Percentiles rank a stretch among this genome's conserved stretches.
Evolutionary conservation across 768 basidiomycete genomes (phyloP).

Genomic region (Tephrocybe sp.): DNA sequence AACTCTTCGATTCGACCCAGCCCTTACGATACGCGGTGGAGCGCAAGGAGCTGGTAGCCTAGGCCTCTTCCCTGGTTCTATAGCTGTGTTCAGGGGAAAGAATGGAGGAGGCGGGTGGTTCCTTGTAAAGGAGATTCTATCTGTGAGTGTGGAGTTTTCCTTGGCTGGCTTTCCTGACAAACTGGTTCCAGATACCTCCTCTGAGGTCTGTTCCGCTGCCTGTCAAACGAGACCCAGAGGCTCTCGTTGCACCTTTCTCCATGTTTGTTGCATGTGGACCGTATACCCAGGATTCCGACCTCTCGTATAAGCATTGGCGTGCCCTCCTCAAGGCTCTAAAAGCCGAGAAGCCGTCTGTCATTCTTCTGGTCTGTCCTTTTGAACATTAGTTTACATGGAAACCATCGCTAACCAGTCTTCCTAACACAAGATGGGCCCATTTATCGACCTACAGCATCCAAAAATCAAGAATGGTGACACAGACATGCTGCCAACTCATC

Average conservation of each 20-base stretch:
- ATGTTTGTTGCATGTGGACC: conserved; percentile 83
- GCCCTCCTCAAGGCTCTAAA: conserved; percentile 62
- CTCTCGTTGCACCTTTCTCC: conserved; percentile 49
- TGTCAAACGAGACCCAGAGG: conserved; percentile 34
- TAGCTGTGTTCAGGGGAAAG: conserved; percentile 81
- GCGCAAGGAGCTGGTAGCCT: conserved; percentile 58
- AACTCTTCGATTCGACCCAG: conserved; percentile 66
- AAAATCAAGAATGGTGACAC: conserved; percentile 73
- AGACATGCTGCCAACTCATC: conserved; percentile 55
- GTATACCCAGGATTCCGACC: conserved; percentile 75
- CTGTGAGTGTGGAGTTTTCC: conserved; percentile 48
- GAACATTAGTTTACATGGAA: background rate
- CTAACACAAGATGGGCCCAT: conserved; percentile 79
- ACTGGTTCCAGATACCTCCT: conserved; percentile 56
- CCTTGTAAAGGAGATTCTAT: conserved; percentile 74
- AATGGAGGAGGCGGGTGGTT: conserved; percentile 93
- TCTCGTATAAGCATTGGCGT: conserved; percentile 71
- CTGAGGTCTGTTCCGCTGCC: conserved; percentile 37
- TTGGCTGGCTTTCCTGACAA: background rate
- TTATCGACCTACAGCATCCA: conserved; percentile 77
- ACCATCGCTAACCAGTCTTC: background rate
- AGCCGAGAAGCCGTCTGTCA: conserved; percentile 63
- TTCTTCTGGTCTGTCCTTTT: conserved; percentile 60
- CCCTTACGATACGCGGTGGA: conserved; percentile 63
- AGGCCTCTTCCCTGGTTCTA: conserved; percentile 85